phyloP scores from a whole-genome alignment of 768 basidiomycete genomes.

The Auriscalpium vulgare region DNA sequence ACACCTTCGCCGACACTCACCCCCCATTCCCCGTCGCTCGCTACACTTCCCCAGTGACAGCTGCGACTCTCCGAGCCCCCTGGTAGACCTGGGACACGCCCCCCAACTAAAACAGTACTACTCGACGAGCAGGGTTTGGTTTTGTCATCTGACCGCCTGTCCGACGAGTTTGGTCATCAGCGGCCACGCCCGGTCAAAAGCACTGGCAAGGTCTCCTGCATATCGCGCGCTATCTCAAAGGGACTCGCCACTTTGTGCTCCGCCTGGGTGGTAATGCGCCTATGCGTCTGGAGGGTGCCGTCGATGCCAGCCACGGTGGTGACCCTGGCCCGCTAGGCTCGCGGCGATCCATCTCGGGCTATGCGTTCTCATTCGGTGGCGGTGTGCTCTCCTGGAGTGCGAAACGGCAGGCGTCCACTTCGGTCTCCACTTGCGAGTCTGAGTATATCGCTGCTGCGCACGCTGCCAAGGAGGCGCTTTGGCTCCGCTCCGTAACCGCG shows the following conservation, averaged over 20 bases:
- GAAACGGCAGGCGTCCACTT: slow-evolving; percentile 27
- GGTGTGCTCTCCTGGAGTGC: slow-evolving; percentile 31
- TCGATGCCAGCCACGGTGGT: neutral
- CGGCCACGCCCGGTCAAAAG: slow-evolving; percentile 18
- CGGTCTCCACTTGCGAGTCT: slow-evolving; percentile 31
- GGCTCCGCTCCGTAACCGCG: slow-evolving; percentile 18
- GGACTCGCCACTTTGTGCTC: neutral
- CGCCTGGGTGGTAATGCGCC: neutral
- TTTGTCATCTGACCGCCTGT: no score
- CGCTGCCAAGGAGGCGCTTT: slow-evolving; percentile 26
- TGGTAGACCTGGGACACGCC: no score
- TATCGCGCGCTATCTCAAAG: slow-evolving; percentile 3
- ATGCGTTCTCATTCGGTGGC: slow-evolving; percentile 21
- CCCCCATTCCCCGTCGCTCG: no score
- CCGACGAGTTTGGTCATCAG: no score
- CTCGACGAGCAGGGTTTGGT: no score
- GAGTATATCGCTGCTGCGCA: slow-evolving; percentile 32
- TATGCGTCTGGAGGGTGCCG: neutral
- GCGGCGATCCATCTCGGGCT: slow-evolving; percentile 20
- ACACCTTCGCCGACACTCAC: no score
- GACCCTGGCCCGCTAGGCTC: slow-evolving; percentile 18
- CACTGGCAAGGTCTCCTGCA: slow-evolving; percentile 27
- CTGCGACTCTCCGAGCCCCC: no score
- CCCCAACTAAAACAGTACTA: no score
- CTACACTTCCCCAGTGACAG: no score